A percentile compares a stretch with the other conserved stretches of the same genome.
Evolutionary conservation across 139 green algal genomes (phyloP).

Genomic region (Picochlorum costavermella): DNA sequence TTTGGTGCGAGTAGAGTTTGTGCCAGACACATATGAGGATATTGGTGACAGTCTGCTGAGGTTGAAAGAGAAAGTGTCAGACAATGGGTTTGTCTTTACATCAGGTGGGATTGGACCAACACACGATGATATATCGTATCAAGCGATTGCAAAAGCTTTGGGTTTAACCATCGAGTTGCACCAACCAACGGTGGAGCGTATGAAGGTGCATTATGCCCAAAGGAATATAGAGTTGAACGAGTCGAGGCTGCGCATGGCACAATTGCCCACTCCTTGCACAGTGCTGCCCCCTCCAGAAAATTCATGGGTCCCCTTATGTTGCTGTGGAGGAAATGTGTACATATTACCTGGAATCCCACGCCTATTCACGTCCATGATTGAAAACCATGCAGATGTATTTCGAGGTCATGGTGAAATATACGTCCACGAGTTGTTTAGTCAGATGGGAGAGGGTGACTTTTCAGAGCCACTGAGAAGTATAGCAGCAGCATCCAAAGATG

Average conservation of each 20-base stretch:
- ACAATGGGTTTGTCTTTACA: conserved; percentile 60
- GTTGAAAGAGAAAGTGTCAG: conserved; percentile 44
- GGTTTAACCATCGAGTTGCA: conserved; percentile 42
- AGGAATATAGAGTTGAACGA: conserved; percentile 68
- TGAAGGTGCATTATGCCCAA: conserved; percentile 49
- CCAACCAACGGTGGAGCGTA: conserved; percentile 47
- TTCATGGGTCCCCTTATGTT: conserved; percentile 66
- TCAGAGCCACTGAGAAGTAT: conserved; percentile 21
- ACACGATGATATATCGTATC: conserved; percentile 84
- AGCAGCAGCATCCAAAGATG: conserved; percentile 19
- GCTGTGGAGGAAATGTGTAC: conserved; percentile 25
- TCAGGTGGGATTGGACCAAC: conserved; percentile 78
- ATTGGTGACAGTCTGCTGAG: conserved; percentile 45
- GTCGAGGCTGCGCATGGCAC: conserved; percentile 65
- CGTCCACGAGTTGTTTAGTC: conserved; percentile 17
- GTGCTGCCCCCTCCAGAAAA: conserved; percentile 29
- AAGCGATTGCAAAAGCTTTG: conserved; percentile 49
- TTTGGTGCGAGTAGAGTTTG: conserved; percentile 50
- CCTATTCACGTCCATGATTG: conserved; percentile 63
- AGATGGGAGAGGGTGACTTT: conserved; percentile 40
- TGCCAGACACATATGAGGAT: conserved; percentile 52
- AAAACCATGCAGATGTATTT: conserved; percentile 37
- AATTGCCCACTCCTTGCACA: conserved; percentile 8
- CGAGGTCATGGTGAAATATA: conserved; percentile 10
- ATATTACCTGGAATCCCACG: conserved; percentile 67